Conservation (phyloP, 2,329 filamentous ascomycete species). For the Clarireedia paspali region DNA sequence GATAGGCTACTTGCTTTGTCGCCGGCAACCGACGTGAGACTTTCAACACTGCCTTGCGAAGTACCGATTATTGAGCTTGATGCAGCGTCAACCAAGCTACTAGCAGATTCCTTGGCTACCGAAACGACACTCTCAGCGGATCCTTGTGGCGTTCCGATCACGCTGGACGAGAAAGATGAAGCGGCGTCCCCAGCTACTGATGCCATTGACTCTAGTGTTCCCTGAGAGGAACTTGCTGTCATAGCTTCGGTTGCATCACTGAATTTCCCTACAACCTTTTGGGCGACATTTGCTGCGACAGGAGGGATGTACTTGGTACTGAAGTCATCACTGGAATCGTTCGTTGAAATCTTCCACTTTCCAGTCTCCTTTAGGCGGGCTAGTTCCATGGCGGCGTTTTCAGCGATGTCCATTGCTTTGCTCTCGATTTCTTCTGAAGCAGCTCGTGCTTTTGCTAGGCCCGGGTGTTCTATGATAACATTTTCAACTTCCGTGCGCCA, state of each 20-base stretch:
- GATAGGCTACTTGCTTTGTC: constrained; percentile 21
- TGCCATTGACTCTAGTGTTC: constrained; percentile 22
- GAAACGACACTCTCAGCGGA: constrained; percentile 30
- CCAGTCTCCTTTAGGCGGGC: constrained; percentile 74
- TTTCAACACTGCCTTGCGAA: constrained; percentile 23
- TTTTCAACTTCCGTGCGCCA: constrained; percentile 79
- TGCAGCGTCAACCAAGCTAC: constrained; percentile 23
- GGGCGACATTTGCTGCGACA: constrained; percentile 40
- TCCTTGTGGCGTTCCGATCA: constrained; percentile 23
- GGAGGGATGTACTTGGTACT: constrained; percentile 56
- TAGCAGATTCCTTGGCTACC: constrained; percentile 24
- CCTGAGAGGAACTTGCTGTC: constrained; percentile 19
- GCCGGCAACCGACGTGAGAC: constrained; percentile 17
- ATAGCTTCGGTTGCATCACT: constrained; percentile 24
- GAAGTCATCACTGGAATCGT: constrained; percentile 73
- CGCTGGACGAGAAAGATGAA: constrained; percentile 18
- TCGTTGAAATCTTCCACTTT: constrained; percentile 70
- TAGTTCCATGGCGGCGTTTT: constrained; percentile 72
- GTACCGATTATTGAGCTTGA: constrained; percentile 24
- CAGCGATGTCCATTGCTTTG: constrained; percentile 71
- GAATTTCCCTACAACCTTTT: constrained; percentile 25
- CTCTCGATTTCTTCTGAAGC: constrained; percentile 65
- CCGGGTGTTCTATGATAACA: constrained; percentile 66
- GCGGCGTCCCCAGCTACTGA: constrained; percentile 18
- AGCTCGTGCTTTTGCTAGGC: constrained; percentile 59